Evolutionary conservation across 345 rosid genomes (phyloP), one percentile per base, ranked within the genome.

Genomic region (Leavenworthia alabamica): DNA sequence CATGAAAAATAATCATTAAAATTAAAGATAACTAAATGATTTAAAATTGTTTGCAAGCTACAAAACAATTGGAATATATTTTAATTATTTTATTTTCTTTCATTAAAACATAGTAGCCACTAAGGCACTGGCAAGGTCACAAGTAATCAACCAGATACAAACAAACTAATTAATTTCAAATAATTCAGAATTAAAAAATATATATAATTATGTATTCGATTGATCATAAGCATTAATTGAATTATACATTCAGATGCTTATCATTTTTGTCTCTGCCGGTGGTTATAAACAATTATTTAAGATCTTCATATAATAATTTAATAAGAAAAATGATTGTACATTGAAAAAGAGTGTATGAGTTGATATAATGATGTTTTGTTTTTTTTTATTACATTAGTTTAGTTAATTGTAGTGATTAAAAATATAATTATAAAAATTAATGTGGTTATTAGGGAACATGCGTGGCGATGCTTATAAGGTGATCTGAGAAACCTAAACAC

Each of bases 401-500:
- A 6, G 4, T 7, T 17, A 12, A 7, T 20, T 20, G 14, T 6
- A 53, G 20, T 48, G 16, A 54, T 57, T 24, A 14, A 24, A 5
- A 39, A 8, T 14, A 36, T 40, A 53, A 43, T 43, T 7, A 32
- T 20, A 20, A 44, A 54, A 45, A 35, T 26, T 9, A 46, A 47
- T 56, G 9, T 57, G 15, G 19, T 28, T 15, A 29, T 3, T 4
- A 9, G 19, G 20, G 56, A 10, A 50, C 39, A 49, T 22, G 16
- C 66, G 72, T 67, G 65, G 65, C 60, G 28, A 40, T 67, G 58
- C 40, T 39, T 49, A 19, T 31, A 67, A 52, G 72, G 60, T 68
- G 66, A 42, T 48, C 65, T 58, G 60, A 37, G 53, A 41, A 42
- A 41, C 54, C 12, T 39, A 22, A 46, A 48, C 60, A 68, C 66